Percentiles rank a stretch among this genome's conserved stretches.
phyloP scores from a whole-genome alignment of 2,329 filamentous ascomycete genomes.

The Venturia carpophila region DNA sequence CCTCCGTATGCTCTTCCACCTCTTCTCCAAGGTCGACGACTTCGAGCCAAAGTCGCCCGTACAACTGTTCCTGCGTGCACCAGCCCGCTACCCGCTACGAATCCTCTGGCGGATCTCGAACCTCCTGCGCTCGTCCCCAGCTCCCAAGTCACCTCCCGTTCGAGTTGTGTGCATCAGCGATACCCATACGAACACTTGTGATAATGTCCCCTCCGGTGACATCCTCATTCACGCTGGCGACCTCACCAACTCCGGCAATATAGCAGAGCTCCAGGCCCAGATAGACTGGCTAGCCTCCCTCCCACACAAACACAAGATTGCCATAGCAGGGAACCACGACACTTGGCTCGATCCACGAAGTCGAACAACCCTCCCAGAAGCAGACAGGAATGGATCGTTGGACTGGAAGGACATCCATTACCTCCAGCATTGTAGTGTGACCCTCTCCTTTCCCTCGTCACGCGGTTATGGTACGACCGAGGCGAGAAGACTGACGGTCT shows the following conservation, averaged over 20 bases:
- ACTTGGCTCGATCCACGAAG: slow-evolving; percentile 68
- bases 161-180: slow-evolving; percentile 84
- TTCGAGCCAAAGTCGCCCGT: neutral
- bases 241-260: slow-evolving; percentile 64
- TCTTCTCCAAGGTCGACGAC: slow-evolving; percentile 11
- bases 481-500: slow-evolving; percentile 56
- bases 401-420: slow-evolving; percentile 66
- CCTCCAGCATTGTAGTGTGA: slow-evolving; percentile 60
- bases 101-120: slow-evolving; percentile 43
- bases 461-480: slow-evolving; percentile 25
- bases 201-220: slow-evolving; percentile 65
- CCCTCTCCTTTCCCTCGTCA: slow-evolving; percentile 47
- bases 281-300: slow-evolving; percentile 72
- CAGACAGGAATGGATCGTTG: slow-evolving; percentile 50
- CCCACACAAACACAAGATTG: slow-evolving; percentile 71
- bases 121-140: slow-evolving; percentile 57
- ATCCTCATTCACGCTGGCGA: slow-evolving; percentile 87
- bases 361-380: slow-evolving; percentile 40
- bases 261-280: slow-evolving; percentile 68
- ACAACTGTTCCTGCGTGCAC: neutral
- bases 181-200: slow-evolving; percentile 61
- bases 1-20: slow-evolving; percentile 2
- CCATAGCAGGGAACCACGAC: slow-evolving; percentile 85
- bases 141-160: slow-evolving; percentile 52
- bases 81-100: neutral